phyloP scores from a whole-genome alignment of 306 rosid genomes.

The Dryas drummondii region DNA sequence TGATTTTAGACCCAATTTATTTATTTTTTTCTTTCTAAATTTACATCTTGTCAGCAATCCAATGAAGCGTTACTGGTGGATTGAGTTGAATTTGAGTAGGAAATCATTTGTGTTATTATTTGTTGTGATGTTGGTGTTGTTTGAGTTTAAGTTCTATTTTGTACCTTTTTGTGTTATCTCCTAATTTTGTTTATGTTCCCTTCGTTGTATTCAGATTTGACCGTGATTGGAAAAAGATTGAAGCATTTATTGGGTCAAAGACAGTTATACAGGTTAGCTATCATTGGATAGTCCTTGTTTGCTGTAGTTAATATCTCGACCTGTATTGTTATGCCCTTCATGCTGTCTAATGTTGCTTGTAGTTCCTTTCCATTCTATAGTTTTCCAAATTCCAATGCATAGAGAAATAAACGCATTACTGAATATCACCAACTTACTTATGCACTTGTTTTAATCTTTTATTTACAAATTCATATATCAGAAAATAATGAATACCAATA shows the following conservation, averaged over 20 bases:
- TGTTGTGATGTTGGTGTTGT: background rate
- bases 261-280: slow-evolving; percentile 87
- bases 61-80: background rate
- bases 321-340: background rate
- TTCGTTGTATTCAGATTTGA: slow-evolving; percentile 64
- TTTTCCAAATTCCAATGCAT: background rate
- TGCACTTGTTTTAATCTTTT: slow-evolving; percentile 1
- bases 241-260: slow-evolving; percentile 94
- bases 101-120: background rate
- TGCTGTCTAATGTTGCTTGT: too few species aligned
- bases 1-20: too few species aligned
- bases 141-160: slow-evolving; percentile 3
- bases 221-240: slow-evolving; percentile 99
- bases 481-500: background rate
- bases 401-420: background rate
- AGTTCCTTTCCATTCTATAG: background rate
- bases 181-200: slow-evolving; percentile 2
- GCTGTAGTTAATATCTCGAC: too few species aligned
- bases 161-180: background rate
- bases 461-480: background rate
- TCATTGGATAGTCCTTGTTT: background rate
- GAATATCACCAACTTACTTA: background rate
- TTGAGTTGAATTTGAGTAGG: background rate
- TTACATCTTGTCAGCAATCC: background rate
- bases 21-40: background rate